Base-by-base conservation (phyloP, 2,329 filamentous ascomycete species). In the Pseudogymnoascus sp. region DNA sequence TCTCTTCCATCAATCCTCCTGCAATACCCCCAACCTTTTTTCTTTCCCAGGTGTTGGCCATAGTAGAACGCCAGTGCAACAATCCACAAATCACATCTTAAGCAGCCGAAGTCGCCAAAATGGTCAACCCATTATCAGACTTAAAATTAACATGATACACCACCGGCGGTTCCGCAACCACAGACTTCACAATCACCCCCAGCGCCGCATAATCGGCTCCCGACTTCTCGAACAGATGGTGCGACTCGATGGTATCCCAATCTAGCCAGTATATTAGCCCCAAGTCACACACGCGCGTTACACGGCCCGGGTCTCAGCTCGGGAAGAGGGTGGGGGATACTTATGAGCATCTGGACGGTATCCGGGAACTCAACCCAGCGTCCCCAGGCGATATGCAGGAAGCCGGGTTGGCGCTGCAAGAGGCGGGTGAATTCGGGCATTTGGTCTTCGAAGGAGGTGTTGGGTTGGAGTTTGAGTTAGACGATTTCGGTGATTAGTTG, bases 401-500 rank as follows among this genome's bases (percentile, higher is more conserved):
- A 62, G 21, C 60, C 60, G 14, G 40, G 60, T 14, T 62, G 60
- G 14, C 60, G 60, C 31, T 50, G 23, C 10, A 62, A 25, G 28
- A 62, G 18, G 14, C 12, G 25, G 18, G 60, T 23, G 12, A 62
- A 50, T 50, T 33, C 37, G 14, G 16, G 21, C 23, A 62, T 35
- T 18, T 31, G 14, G 7, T 50, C 25, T 38, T 62, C 40, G 42
- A 31, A 2, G 18, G 23, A 4, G 14, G n/a, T 25, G 4, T 28
- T 38, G 31, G 60, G 25, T 12, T 28, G n/a, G 23, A 62, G 40
- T 21, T 28, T 16, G 21, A 53, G 1, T 14, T 47, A n/a, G 28
- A 50, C 40, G 37, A 62, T 37, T 53, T 62, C 60, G 12, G 60
- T 62, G 37, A 62, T 53, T 62, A 40, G 59, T 28, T 31, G 21